phyloP scores from a whole-genome alignment of 345 rosid genomes.

The Nephelium lappaceum region DNA sequence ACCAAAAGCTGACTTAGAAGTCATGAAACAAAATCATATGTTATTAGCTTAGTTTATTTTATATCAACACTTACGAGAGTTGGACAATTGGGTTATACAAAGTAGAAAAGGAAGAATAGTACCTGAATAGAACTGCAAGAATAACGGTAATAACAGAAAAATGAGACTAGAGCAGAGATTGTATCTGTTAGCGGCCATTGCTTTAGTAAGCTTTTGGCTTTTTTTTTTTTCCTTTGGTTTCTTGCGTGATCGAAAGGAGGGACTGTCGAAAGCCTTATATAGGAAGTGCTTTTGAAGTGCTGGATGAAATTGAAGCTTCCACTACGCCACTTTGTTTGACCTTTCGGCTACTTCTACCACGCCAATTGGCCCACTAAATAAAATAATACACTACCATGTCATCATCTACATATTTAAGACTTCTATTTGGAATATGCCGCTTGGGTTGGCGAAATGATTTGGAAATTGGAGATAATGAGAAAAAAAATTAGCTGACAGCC shows the following conservation, averaged over 20 bases:
- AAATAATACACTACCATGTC: background rate
- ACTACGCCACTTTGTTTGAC: constrained; percentile 49
- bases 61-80: background rate
- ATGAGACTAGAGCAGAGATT: constrained; percentile 30
- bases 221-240: no score
- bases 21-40: no score
- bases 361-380: constrained; percentile 30
- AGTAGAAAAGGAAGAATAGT: background rate
- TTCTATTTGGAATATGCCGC: no score
- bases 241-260: background rate
- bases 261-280: constrained; percentile 14
- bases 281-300: constrained; percentile 10
- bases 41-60: no score
- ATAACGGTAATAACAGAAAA: constrained; percentile 47
- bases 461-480: no score
- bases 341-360: constrained; percentile 25
- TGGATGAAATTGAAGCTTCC: constrained; percentile 21
- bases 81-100: no score
- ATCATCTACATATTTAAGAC: background rate
- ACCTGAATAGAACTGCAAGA: constrained; percentile 56
- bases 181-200: constrained; percentile 36
- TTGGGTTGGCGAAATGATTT: constrained; percentile 10
- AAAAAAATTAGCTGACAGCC: background rate
- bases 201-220: background rate
- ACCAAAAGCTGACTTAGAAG: no score